Conservation (phyloP, 2,329 filamentous ascomycete species). For the Xylaria sp. region DNA sequence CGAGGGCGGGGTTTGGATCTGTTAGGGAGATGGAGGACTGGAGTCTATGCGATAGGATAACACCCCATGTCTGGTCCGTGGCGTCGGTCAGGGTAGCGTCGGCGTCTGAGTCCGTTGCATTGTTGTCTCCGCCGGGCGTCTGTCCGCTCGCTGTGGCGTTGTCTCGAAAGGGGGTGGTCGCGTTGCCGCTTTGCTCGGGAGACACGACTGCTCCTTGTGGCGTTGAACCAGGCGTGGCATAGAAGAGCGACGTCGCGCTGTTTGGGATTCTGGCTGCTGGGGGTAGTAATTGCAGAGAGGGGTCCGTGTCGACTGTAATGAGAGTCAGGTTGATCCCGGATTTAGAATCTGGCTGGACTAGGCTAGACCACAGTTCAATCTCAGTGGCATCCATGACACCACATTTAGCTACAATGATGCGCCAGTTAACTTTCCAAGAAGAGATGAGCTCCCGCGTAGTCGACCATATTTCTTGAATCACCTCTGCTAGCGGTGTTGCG, state of each 20-base stretch:
- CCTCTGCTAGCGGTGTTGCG: slow-evolving; percentile 66
- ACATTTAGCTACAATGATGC: slow-evolving; percentile 78
- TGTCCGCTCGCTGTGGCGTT: slow-evolving; percentile 53
- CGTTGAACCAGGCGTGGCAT: slow-evolving; percentile 75
- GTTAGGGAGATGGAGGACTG: slow-evolving; percentile 67
- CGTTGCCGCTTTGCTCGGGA: slow-evolving; percentile 67
- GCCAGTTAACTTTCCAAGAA: slow-evolving; percentile 78
- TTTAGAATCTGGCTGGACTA: slow-evolving; percentile 64
- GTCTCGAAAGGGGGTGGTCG: slow-evolving; percentile 60
- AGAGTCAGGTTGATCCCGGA: slow-evolving; percentile 67
- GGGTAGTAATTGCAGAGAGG: slow-evolving; percentile 71
- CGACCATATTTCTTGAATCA: slow-evolving; percentile 82
- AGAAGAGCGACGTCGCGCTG: slow-evolving; percentile 58
- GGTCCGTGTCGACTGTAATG: slow-evolving; percentile 72
- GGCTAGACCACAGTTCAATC: slow-evolving; percentile 66
- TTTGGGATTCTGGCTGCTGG: slow-evolving; percentile 62
- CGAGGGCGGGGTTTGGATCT: slow-evolving; percentile 67
- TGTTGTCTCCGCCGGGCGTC: slow-evolving; percentile 57
- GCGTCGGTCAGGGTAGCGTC: slow-evolving; percentile 78
- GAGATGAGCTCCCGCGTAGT: slow-evolving; percentile 80
- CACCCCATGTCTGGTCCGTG: slow-evolving; percentile 80
- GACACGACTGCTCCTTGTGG: slow-evolving; percentile 70
- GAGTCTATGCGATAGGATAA: slow-evolving; percentile 74
- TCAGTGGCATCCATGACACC: slow-evolving; percentile 75
- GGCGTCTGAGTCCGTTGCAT: slow-evolving; percentile 63